Conservation (phyloP, 495 filamentous ascomycete species). For the Pyronema domesticum region DNA sequence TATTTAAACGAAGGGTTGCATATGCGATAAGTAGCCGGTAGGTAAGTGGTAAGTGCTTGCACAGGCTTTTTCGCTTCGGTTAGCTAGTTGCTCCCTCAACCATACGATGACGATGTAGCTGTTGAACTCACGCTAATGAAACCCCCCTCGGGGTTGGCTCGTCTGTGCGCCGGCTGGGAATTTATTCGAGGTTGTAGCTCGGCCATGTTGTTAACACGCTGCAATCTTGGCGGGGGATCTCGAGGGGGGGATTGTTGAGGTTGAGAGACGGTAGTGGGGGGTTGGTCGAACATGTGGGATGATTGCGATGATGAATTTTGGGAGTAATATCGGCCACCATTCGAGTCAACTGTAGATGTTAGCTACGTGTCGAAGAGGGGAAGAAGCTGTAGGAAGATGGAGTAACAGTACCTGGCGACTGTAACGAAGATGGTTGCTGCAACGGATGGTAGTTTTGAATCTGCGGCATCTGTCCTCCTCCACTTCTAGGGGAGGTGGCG, state of each 20-base stretch:
- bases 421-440: slow-evolving; percentile 29
- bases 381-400: slow-evolving; percentile 27
- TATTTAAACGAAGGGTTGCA: slow-evolving; percentile 98
- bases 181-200: slow-evolving; percentile 74
- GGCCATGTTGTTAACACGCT: slow-evolving; percentile 48
- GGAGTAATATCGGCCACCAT: slow-evolving; percentile 38
- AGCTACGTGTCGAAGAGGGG: slow-evolving; percentile 31
- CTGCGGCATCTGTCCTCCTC: slow-evolving; percentile 13
- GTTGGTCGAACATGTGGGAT: slow-evolving; percentile 52
- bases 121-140: slow-evolving; percentile 75
- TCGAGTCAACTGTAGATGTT: slow-evolving; percentile 20
- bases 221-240: slow-evolving; percentile 74
- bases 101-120: not conserved
- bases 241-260: slow-evolving; percentile 32
- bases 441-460: slow-evolving; percentile 22
- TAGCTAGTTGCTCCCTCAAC: slow-evolving; percentile 1
- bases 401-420: slow-evolving; percentile 1
- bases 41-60: slow-evolving; percentile 84
- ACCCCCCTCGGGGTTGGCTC: slow-evolving; percentile 91
- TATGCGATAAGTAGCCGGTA: slow-evolving; percentile 91
- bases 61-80: slow-evolving; percentile 45
- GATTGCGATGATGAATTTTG: slow-evolving; percentile 53
- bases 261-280: slow-evolving; percentile 40
- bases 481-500: slow-evolving; percentile 19
- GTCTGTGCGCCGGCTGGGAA: slow-evolving; percentile 69